A percentile compares a stretch with the other conserved stretches of the same genome.
These are phyloP conservation scores for Botrytis byssoidea DNA, from an alignment of 2,329 filamentous ascomycete genomes.

Conservation along the genomic window DNA sequence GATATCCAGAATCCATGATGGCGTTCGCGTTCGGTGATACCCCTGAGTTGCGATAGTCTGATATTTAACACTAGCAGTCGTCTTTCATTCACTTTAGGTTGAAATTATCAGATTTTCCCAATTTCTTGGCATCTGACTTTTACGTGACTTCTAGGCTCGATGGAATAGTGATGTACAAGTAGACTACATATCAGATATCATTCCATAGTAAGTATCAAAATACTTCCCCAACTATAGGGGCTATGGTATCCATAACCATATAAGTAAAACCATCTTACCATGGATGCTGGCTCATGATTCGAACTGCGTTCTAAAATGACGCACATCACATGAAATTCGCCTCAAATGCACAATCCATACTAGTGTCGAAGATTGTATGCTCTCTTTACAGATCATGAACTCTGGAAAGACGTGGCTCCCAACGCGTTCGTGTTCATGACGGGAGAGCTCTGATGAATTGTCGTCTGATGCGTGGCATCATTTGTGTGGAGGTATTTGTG, in stretches of 20 bases:
- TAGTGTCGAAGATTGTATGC: neutral
- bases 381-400: neutral
- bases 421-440: neutral
- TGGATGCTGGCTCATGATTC: neutral
- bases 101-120: neutral
- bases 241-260: neutral
- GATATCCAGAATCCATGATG: constrained; percentile 44
- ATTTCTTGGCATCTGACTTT: neutral
- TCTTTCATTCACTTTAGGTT: neutral
- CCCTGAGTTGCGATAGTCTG: constrained; percentile 23
- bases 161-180: neutral
- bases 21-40: constrained; percentile 27
- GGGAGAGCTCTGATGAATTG: neutral
- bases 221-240: too few relatives aligned
- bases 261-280: neutral
- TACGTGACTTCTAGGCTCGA: neutral
- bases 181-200: neutral
- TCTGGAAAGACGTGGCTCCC: neutral
- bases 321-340: neutral
- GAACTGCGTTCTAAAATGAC: neutral
- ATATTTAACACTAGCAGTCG: neutral
- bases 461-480: neutral
- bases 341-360: neutral
- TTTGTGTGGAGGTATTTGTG: neutral
- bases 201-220: neutral